These are phyloP conservation scores for Pseudohalonectria lignicola DNA, from an alignment of 2,329 filamentous ascomycete genomes.

Conservation along the genomic window DNA sequence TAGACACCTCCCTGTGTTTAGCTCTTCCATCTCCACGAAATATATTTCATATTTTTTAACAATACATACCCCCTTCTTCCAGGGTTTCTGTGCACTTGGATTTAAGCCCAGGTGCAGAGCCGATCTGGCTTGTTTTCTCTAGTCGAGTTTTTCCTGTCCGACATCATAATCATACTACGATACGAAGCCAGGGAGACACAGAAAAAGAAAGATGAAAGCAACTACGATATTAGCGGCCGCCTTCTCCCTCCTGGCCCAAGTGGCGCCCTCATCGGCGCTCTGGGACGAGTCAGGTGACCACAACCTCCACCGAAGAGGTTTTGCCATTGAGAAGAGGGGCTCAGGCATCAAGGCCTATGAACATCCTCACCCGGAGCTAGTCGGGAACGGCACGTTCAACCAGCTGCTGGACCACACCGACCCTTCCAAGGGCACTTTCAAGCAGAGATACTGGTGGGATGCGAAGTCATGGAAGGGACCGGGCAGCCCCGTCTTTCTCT, in stretches of 20 bases:
- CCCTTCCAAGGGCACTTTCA: slow-evolving; percentile 25
- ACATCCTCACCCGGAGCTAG: slow-evolving; percentile 3
- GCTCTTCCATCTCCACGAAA: no score
- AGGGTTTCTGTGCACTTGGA: no score
- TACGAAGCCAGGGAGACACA: no score
- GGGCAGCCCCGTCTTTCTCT: slow-evolving; percentile 25
- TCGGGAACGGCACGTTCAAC: slow-evolving; percentile 17
- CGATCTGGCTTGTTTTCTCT: no score
- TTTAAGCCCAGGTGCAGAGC: no score
- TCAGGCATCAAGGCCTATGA: not conserved
- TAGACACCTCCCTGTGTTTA: no score
- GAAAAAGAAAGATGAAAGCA: no score
- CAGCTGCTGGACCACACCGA: slow-evolving; percentile 29
- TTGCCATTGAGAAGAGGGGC: not conserved
- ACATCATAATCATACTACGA: no score
- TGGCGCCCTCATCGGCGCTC: not conserved
- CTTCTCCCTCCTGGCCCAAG: not conserved
- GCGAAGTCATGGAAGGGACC: slow-evolving; percentile 25
- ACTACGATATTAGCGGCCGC: no score
- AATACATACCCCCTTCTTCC: no score
- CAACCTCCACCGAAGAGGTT: not conserved
- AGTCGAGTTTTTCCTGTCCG: no score
- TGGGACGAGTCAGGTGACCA: not conserved
- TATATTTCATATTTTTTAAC: no score
- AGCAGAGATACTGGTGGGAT: slow-evolving; percentile 28